Evolutionary conservation across 768 basidiomycete genomes (phyloP), one percentile per base, ranked within the genome.

Genomic region (Sutorius australiensis): DNA sequence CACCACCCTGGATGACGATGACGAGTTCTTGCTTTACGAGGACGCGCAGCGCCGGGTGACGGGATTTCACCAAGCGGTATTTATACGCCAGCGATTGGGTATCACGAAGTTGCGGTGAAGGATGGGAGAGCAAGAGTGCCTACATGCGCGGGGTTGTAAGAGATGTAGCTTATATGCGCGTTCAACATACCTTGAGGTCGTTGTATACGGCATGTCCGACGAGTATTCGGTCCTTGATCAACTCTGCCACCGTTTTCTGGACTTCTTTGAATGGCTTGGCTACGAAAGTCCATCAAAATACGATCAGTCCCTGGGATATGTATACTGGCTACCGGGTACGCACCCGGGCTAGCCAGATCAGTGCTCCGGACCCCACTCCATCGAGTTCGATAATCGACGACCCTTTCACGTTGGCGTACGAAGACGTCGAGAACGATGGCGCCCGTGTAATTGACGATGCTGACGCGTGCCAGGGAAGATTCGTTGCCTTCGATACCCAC

Each of bases 121-220:
- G 86, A 65, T 91, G 89, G 0, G 87, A 83, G 27, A 91, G 77
- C 5, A 91, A 73, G 4, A 89, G 79, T 1, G 78, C 86, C 83
- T 65, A 6, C 42, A 54, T 46, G 38, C 8, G 31, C 5, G 2
- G 19, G 13, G 16, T 39, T n/a, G 36, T 37, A 17, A 45, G 38
- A 9, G 14, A n/a, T 10, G 6, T 24, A 19, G 1, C 19, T 3
- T 36, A 16, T 41, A 24, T 43, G 38, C 19, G n/a, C 10, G 36
- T n/a, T 37, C 0, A 8, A 37, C 36, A n/a, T 37, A 37, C 36
- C 36, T 37, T 37, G 32, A 97, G 76, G 73, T 98, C 95, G 59
- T 98, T 92, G 64, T 85, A 77, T 6, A 99, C 75, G 0, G 95
- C 95, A 66, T 98, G 97, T 1, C 95, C 97, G 8, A 98, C 77